phyloP scores from a whole-genome alignment of 2,329 filamentous ascomycete species.

The Fusarium incarnatum region DNA sequence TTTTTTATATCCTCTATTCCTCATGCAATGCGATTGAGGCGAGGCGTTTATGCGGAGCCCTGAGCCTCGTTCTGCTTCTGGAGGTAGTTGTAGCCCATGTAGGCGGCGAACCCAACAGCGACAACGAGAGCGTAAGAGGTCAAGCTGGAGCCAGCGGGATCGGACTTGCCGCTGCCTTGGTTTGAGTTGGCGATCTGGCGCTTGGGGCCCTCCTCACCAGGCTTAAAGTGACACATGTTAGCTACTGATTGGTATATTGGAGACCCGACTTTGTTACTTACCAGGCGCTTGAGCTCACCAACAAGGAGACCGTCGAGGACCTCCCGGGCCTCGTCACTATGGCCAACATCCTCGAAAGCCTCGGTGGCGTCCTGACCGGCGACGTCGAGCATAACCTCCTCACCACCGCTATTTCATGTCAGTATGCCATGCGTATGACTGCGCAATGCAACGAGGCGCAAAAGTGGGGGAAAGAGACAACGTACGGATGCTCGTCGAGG shows the following conservation, averaged over 20 bases:
- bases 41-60: conserved; percentile 46
- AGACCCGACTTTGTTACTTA: conserved; percentile 57
- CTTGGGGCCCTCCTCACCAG: conserved; percentile 80
- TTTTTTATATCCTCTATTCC: conserved; percentile 7
- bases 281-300: conserved; percentile 82
- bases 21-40: conserved; percentile 26
- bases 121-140: conserved; percentile 85
- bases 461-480: conserved; percentile 41
- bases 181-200: conserved; percentile 61
- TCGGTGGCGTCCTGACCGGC: conserved; percentile 96
- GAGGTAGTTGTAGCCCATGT: conserved; percentile 87
- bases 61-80: conserved; percentile 63
- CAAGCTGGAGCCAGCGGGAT: conserved; percentile 72
- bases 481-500: conserved; percentile 94
- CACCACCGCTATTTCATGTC: conserved; percentile 78
- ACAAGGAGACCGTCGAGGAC: conserved; percentile 83
- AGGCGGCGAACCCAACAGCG: conserved; percentile 80
- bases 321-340: conserved; percentile 98
- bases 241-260: conserved; percentile 6
- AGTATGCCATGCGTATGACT: conserved; percentile 19
- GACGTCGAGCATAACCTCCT: conserved; percentile 97
- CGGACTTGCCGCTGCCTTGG: conserved; percentile 60
- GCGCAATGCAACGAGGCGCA: conserved; percentile 5
- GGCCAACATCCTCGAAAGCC: conserved; percentile 98
- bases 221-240: conserved; percentile 58